phyloP scores from a whole-genome alignment of 2,329 filamentous ascomycete species.

The Arthrinium phaeospermum region DNA sequence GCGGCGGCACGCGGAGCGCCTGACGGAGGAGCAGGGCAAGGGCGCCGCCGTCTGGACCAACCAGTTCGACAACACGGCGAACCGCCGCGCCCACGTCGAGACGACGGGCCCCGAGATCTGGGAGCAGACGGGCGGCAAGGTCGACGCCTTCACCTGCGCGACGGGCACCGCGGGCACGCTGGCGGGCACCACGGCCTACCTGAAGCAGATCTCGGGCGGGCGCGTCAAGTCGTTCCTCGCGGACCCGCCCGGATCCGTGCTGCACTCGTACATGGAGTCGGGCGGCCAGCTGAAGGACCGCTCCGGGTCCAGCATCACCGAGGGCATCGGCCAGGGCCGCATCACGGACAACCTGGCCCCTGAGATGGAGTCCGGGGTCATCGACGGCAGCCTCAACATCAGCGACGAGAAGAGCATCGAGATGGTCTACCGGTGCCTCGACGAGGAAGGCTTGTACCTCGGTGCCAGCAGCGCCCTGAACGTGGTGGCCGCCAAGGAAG shows the following conservation, averaged over 20 bases:
- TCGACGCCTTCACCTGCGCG: conserved; percentile 95
- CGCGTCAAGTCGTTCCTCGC: conserved; percentile 87
- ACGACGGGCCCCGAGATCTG: conserved; percentile 98
- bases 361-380: conserved; percentile 77
- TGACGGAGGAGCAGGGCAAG: conserved; percentile 64
- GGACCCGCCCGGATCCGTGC: conserved; percentile 90
- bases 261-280: conserved; percentile 89
- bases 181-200: conserved; percentile 84
- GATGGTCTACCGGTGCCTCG: conserved; percentile 96
- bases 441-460: conserved; percentile 94
- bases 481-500: conserved; percentile 92
- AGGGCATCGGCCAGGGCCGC: conserved; percentile 95
- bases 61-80: conserved; percentile 97
- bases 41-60: conserved; percentile 88
- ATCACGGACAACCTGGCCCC: conserved; percentile 93
- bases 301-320: conserved; percentile 86
- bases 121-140: conserved; percentile 82
- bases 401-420: conserved; percentile 93
- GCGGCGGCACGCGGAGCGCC: conserved; percentile 80
- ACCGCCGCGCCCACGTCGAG: conserved; percentile 92
- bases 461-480: conserved; percentile 94
- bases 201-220: conserved; percentile 83
- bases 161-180: conserved; percentile 93
- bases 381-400: conserved; percentile 86
- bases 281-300: conserved; percentile 85